Base-by-base conservation (phyloP, 768 basidiomycete genomes). In the Cystobasidium tubakii region DNA sequence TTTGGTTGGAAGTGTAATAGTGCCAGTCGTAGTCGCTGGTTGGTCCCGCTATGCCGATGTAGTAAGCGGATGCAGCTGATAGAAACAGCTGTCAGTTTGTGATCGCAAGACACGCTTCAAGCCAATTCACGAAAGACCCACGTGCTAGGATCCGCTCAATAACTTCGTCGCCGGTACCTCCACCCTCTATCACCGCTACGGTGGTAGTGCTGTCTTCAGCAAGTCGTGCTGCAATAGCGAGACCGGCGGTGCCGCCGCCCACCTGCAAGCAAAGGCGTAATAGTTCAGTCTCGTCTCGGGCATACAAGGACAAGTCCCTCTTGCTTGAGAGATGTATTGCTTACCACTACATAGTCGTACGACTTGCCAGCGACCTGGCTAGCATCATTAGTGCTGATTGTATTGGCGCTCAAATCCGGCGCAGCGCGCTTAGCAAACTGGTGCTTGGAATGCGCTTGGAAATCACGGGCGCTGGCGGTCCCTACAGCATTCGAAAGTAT, bases 101-200 rank as follows among this genome's bases (percentile, higher is more conserved):
- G 54, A 39, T 13, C 17, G 23, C 60, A 23, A 29, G 39, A 21
- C 23, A n/a, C n/a, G n/a, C n/a, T n/a, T n/a, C n/a, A 4, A 21
- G 19, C 42, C 6, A 15, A 66, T 46, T 21, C 6, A 27, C 36
- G 15, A n/a, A 3, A n/a, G 29, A 46, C 72, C 43, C 25, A 66
- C 72, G 74, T 9, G 76, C 34, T 39, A 77, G 62, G 25, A 78
- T 54, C 27, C 75, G 21, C 42, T 78, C 74, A 25, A 62, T n/a
- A 53, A 76, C 79, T 0, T 65, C 77, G 39, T 57, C 44, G 0
- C 76, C 75, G 21, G 72, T 71, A 31, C 55, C 63, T 15, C 81
- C 81, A 0, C 80, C 81, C 72, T 82, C 81, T 65, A 82, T 79
- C 43, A 78, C 78, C 12, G 75, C 75, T 13, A 79, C 75, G 25